phyloP scores from a whole-genome alignment of 2,329 filamentous ascomycete genomes.

The Fusarium mundagurra region DNA sequence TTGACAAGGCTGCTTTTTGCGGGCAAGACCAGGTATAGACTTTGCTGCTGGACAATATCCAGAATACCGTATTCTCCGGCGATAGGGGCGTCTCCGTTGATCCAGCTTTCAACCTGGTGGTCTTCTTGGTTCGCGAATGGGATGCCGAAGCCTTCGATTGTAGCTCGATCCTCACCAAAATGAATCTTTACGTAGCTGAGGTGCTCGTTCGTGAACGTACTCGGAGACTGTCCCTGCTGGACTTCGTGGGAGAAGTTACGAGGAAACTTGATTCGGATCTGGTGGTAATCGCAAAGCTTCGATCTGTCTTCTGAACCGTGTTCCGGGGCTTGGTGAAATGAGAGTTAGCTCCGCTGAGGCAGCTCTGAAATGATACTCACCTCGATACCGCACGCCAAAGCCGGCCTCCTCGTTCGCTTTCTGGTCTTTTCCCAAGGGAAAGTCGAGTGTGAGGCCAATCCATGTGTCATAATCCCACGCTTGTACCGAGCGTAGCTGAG shows the following conservation, averaged over 20 bases:
- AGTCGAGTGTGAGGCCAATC: neutral
- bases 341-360: neutral
- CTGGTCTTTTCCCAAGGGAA: neutral
- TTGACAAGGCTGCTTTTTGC: neutral
- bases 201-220: neutral
- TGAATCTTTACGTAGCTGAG: neutral
- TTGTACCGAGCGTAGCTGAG: neutral
- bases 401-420: neutral
- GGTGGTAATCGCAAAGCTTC: neutral
- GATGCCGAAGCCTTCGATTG: neutral
- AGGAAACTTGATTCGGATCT: neutral
- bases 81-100: neutral
- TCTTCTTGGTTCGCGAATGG: conserved; percentile 6
- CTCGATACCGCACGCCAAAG: conserved; percentile 3
- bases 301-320: neutral
- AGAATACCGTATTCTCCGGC: neutral
- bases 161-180: neutral
- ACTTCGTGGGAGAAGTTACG: neutral
- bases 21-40: neutral
- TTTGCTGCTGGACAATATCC: neutral
- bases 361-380: neutral
- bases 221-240: neutral
- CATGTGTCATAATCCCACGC: neutral
- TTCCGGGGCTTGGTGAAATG: neutral
- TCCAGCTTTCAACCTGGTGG: neutral